phyloP scores from a whole-genome alignment of 169 alveolate genomes.

The Babesia bovis region DNA sequence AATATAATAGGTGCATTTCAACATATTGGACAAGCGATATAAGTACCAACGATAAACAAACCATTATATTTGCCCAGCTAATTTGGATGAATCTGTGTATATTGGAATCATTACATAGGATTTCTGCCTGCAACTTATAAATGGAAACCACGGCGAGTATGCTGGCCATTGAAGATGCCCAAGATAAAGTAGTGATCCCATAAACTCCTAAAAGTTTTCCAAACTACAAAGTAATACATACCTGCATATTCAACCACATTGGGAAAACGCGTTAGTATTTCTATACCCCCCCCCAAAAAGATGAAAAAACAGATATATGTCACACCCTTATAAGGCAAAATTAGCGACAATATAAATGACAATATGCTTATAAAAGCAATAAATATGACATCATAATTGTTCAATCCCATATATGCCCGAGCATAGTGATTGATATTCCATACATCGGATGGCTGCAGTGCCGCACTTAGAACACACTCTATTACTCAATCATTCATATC shows the following conservation, averaged over 20 bases:
- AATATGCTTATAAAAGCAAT: not conserved
- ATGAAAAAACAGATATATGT: not conserved
- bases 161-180: not conserved
- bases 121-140: slow-evolving; percentile 24
- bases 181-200: not conserved
- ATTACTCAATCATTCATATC: not conserved
- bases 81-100: slow-evolving; percentile 22
- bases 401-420: not conserved
- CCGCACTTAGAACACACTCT: not conserved
- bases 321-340: not conserved
- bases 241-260: not conserved
- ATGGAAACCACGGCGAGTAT: not conserved
- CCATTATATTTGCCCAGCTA: not conserved
- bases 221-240: not conserved
- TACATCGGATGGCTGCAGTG: slow-evolving; percentile 14
- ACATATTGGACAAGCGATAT: slow-evolving; percentile 21
- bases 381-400: not conserved
- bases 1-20: slow-evolving; percentile 19
- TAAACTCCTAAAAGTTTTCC: no score
- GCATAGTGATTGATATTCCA: slow-evolving; percentile 1
- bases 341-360: not conserved
- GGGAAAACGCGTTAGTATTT: slow-evolving; percentile 1
- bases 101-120: slow-evolving; percentile 5
- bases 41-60: slow-evolving; percentile 17
- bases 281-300: not conserved